Conservation (phyloP, 1,139 yeast species). For the Hansenula sp. region DNA sequence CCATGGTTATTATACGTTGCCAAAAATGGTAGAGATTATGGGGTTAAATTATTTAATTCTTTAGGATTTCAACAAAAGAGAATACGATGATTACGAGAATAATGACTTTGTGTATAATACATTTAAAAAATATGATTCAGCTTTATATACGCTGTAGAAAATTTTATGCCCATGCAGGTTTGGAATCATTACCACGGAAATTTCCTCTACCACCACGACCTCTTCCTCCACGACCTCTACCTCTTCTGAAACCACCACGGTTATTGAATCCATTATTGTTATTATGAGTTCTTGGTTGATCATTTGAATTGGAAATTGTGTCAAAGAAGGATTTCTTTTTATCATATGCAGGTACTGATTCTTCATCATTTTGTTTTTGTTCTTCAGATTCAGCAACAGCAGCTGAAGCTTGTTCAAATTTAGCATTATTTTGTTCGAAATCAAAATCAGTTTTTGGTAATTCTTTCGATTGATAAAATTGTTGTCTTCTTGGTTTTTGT, state of each 20-base stretch:
- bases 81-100: neutral
- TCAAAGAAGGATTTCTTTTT: conserved; percentile 79
- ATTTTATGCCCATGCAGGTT: conserved; percentile 17
- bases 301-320: conserved; percentile 58
- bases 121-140: too few relatives aligned
- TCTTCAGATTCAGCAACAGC: conserved; percentile 12
- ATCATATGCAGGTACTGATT: conserved; percentile 43
- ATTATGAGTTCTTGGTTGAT: conserved; percentile 28
- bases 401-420: conserved; percentile 32
- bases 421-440: conserved; percentile 68
- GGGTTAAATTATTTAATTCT: conserved; percentile 9
- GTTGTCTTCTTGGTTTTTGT: conserved; percentile 6
- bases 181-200: conserved; percentile 26
- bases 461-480: conserved; percentile 27
- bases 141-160: neutral
- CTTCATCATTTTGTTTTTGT: conserved; percentile 4
- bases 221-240: conserved; percentile 28
- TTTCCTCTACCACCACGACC: conserved; percentile 30
- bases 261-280: conserved; percentile 37
- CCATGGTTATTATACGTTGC: conserved; percentile 34
- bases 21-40: conserved; percentile 23
- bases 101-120: neutral
- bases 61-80: conserved; percentile 1
- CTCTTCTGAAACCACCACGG: conserved; percentile 15
- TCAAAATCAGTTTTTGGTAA: conserved; percentile 49